Base-by-base conservation (phyloP, 1,284 basidiomycete genomes). In the Puccinia polysora region DNA sequence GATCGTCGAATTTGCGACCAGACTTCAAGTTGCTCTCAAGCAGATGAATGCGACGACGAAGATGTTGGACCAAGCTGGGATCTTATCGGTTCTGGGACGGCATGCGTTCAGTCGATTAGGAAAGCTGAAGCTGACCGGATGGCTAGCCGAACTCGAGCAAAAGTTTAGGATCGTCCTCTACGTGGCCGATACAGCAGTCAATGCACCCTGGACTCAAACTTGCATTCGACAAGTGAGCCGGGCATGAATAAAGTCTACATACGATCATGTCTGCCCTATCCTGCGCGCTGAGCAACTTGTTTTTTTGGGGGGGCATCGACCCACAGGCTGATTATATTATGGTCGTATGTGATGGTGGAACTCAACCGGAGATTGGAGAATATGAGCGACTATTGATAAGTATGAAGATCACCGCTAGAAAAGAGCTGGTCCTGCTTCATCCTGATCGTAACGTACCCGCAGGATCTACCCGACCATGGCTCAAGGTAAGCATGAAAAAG, bases 321-420 rank as follows among this genome's bases (percentile, higher is more conserved):
- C n/a, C 6, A 15, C 43, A 93, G 86, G 96, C 96, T 14, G 95
- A 98, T 81, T 93, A 89, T 78, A 89, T 98, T 20, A 88, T 99
- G 84, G 86, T 98, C 23, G 89, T 98, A 40, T 93, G 93, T n/a
- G 78, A 80, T 60, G 83, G 81, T 12, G 90, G 95, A 84, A 92
- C 90, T 1, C 91, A 95, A 25, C 75, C 77, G 1, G 75, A 74
- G 5, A 58, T 80, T 52, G 81, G 80, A n/a, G 81, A 82, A 75
- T 80, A 80, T 78, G 95, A 98, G 80, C 86, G 94, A 64, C 82
- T 98, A 12, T 81, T 98, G 56, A 85, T 93, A 50, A 90, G 92
- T 5, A 88, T 91, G 85, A 98, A 98, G 83, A 97, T 93, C 0
- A 98, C 94, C 0, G 95, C 96, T 18, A 83, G 96, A 74, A 98